Base-by-base conservation (phyloP, 2,329 filamentous ascomycete species). In the Fusarium haematococcum region DNA sequence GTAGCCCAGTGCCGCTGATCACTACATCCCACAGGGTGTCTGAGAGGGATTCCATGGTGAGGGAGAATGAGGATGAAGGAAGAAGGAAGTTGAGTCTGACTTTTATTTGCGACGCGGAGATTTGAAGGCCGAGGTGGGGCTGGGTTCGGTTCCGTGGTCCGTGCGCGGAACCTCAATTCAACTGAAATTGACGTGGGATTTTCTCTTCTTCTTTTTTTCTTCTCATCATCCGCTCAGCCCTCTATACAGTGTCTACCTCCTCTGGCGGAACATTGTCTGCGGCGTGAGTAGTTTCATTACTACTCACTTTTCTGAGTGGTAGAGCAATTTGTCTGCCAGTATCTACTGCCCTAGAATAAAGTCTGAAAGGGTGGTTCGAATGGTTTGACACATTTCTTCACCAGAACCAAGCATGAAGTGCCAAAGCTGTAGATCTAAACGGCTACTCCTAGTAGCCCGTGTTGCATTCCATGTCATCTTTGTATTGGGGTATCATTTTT, bases 321-420 rank as follows among this genome's bases (percentile, higher is more conserved):
- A 93, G 91, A 93, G 85, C 77, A 83, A 90, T 73, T 78, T 80
- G 83, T 90, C 92, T 88, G 90, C 91, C 91, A 92, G 93, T 95
- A 95, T 95, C 93, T 95, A 92, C 93, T 94, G 91, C 92, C 91
- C 91, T 93, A 89, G 92, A 95, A 90, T 91, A 84, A 85, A 84
- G 82, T 87, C 87, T 94, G 93, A 94, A 90, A 91, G 91, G 91
- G 92, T 91, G 88, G 93, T 92, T 95, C 93, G 93, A 94, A 92
- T 91, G 91, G 91, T 91, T 70, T 89, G 91, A 91, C 89, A 94
- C 91, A 94, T 86, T 78, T 78, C 61, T 64, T 63, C 27, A 54
- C 59, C 52, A 70, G 56, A 43, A 58, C 50, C 18, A 33, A 60
- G 30, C 41, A 43, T 27, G n/a, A 62, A 48, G 41, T 30, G 20